Base-by-base conservation (phyloP, 2,329 filamentous ascomycete genomes). In the Xylariaceae sp. region DNA sequence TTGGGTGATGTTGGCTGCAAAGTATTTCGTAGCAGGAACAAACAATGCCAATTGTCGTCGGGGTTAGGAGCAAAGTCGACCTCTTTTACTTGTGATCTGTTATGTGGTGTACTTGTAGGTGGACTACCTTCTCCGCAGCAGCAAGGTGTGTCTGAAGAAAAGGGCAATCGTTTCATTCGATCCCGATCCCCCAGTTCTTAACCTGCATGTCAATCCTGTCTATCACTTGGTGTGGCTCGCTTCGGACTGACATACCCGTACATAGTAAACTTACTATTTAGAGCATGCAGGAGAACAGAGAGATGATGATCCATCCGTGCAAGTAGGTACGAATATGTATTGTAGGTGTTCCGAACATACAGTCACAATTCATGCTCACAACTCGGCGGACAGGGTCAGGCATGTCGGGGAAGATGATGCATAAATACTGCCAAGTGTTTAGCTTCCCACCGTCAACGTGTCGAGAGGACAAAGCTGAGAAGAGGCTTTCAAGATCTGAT, bases 161-260 rank as follows among this genome's bases (percentile, higher is more conserved):
- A 30, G 23, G 51, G 35, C 44, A 48, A 53, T 53, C 13, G 47
- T 35, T 50, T 49, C 34, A 37, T 44, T 50, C 51, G 23, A 35
- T 35, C 11, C 49, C 49, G 17, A 11, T 41, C 4, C 17, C 49
- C 44, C 34, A 41, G 51, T 37, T 57, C 53, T 35, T 4, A 57
- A 23, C 23, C 47, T 59, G 56, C 57, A 57, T 56, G 51, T 37
- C 37, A 23, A 15, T 17, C 7, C 48, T 48, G 35, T 9, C 48
- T 48, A 34, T 51, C 59, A 53, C 55, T 44, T 55, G 55, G 52
- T 49, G 39, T 52, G 51, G 48, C 18, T 55, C 34, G 51, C 47
- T 53, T 52, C 55, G 54, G 35, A 54, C 18, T 53, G 51, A 44
- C 49, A 51, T 51, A 44, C 15, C 39, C 44, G 37, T 30, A 44